A percentile compares a stretch with the other conserved stretches of the same genome.
Evolutionary conservation across 2,329 filamentous ascomycete species (phyloP).

Genomic region (Colletotrichum cuscutae): DNA sequence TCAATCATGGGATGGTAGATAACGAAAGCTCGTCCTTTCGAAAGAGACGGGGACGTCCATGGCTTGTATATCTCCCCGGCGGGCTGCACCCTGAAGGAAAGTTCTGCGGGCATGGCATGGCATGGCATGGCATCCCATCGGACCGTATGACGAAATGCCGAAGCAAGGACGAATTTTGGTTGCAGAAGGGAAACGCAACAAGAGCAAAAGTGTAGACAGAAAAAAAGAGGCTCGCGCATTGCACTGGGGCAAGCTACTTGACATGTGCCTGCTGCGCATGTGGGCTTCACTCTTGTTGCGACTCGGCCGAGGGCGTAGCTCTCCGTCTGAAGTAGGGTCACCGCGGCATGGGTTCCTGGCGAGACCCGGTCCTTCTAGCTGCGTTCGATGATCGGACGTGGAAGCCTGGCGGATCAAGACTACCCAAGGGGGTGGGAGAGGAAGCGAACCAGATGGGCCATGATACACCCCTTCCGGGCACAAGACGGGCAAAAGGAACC

Average conservation of each 20-base stretch:
- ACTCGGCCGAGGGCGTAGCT: constrained; percentile 11
- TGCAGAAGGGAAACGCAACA: not conserved
- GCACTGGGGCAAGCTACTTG: constrained; percentile 2
- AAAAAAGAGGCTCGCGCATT: not conserved
- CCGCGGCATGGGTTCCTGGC: not conserved
- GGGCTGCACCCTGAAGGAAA: not conserved
- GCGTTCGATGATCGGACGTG: not conserved
- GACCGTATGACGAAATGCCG: not conserved
- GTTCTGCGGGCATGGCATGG: not conserved
- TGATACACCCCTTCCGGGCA: not conserved
- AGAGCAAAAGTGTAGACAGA: not conserved
- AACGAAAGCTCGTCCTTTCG: not conserved
- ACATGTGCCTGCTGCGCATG: constrained; percentile 16
- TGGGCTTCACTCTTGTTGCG: not conserved
- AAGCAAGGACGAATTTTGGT: not conserved
- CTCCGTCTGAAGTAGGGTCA: not conserved
- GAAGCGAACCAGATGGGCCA: not conserved
- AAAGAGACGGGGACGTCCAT: not conserved
- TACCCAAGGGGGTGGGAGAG: not conserved
- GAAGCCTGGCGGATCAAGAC: not conserved
- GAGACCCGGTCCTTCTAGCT: not conserved
- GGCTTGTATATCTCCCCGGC: not conserved
- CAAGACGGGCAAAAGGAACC: not conserved
- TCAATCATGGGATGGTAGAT: not conserved
- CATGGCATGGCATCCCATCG: constrained; percentile 7